Conservation (phyloP, 2,329 filamentous ascomycete species). For the Fusarium praegraminearum region DNA sequence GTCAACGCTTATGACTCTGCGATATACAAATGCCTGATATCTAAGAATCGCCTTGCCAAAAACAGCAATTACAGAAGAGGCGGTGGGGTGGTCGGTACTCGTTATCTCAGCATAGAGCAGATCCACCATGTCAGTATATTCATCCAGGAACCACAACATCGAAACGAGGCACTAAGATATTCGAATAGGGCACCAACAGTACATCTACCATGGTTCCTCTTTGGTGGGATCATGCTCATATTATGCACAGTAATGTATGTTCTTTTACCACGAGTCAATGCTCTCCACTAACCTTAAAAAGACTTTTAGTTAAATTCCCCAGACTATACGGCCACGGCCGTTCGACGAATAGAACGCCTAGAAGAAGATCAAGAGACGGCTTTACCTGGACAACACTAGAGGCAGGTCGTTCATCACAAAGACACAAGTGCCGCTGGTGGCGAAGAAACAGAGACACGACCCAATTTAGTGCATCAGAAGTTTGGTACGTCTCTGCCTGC, state of each 20-base stretch:
- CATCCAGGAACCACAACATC: too few relatives aligned
- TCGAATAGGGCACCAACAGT: slow-evolving; percentile 5
- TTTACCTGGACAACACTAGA: neutral
- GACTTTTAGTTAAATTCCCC: neutral
- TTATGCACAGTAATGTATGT: slow-evolving; percentile 4
- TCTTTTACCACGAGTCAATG: accelerated
- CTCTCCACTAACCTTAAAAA: accelerated
- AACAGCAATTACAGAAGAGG: neutral
- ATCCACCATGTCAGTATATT: neutral
- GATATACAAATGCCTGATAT: neutral
- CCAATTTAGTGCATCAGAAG: neutral
- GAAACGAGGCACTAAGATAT: neutral
- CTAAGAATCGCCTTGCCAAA: neutral
- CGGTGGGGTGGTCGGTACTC: neutral
- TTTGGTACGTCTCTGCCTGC: neutral
- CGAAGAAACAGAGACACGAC: neutral
- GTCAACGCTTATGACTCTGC: neutral
- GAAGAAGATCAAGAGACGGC: neutral
- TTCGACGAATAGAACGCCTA: neutral
- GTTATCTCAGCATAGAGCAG: neutral
- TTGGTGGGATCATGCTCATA: slow-evolving; percentile 18
- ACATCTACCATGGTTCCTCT: slow-evolving; percentile 21
- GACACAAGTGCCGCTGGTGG: neutral
- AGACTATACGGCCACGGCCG: neutral
- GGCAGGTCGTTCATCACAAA: neutral